Evolutionary conservation across 2,329 filamentous ascomycete genomes (phyloP).

Genomic region (Onygenales sp.): DNA sequence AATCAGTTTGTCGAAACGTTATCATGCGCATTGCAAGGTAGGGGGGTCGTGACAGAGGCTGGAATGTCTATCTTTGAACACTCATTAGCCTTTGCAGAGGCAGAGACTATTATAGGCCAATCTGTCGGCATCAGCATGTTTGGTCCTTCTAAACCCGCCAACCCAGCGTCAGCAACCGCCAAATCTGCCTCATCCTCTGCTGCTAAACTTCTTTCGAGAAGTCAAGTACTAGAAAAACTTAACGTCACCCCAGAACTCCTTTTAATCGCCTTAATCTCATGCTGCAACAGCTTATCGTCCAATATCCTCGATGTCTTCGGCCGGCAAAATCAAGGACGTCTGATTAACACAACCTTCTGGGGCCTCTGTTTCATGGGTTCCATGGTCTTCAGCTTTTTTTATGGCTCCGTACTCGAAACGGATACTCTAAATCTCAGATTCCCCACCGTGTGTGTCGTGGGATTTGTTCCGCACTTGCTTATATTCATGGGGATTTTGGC

Average conservation of each 20-base stretch:
- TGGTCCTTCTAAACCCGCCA: conserved; percentile 38
- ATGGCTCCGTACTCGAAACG: conserved; percentile 33
- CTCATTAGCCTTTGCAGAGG: conserved; percentile 90
- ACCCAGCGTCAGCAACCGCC: conserved; percentile 34
- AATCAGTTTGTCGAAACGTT: conserved; percentile 87
- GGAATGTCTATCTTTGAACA: conserved; percentile 97
- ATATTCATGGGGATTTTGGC: conserved; percentile 68
- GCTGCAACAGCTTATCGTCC: conserved; percentile 78
- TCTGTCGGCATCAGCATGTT: conserved; percentile 65
- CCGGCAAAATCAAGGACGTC: conserved; percentile 66
- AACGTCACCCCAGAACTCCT: conserved; percentile 88
- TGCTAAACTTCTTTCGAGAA: conserved; percentile 28
- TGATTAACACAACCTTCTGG: conserved; percentile 83
- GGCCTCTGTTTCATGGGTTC: conserved; percentile 80
- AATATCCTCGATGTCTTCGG: conserved; percentile 74
- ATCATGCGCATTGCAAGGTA: conserved; percentile 77
- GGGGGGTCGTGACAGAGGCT: conserved; percentile 70
- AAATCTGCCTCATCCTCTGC: conserved; percentile 22
- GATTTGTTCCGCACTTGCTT: conserved; percentile 88
- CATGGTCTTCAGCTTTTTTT: conserved; percentile 65
- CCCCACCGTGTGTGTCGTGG: conserved; percentile 88
- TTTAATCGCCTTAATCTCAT: conserved; percentile 76
- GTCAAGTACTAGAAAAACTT: conserved; percentile 62
- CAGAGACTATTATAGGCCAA: conserved; percentile 75
- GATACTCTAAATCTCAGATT: conserved; percentile 64